phyloP scores from a whole-genome alignment of 2,329 filamentous ascomycete genomes.

The Trichoderma sp. region DNA sequence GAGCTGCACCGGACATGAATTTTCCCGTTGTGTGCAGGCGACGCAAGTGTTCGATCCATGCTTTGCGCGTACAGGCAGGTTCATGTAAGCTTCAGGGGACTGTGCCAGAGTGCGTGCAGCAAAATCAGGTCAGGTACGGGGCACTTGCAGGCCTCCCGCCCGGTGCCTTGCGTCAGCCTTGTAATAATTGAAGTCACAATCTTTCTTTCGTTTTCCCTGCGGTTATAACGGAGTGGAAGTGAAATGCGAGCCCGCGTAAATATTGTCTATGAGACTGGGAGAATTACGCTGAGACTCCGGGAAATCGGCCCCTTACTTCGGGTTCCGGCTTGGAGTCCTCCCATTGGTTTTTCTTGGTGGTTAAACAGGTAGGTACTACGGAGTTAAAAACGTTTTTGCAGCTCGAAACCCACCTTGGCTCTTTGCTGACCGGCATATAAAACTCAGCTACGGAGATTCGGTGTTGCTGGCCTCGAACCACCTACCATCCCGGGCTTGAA shows the following conservation, averaged over 20 bases:
- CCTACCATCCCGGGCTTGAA: slow-evolving; percentile 15
- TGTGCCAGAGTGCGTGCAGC: slow-evolving; percentile 4
- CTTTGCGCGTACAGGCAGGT: background rate
- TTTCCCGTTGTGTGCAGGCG: background rate
- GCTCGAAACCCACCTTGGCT: background rate
- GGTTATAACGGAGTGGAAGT: background rate
- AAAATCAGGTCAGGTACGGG: slow-evolving; percentile 2
- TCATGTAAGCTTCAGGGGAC: slow-evolving; percentile 8
- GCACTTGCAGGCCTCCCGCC: background rate
- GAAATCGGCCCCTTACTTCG: background rate
- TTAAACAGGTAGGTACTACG: background rate
- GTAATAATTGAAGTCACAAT: background rate
- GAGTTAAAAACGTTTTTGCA: background rate
- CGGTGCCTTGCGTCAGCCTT: background rate
- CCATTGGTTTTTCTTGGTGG: background rate
- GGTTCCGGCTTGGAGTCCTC: background rate
- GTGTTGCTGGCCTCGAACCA: background rate
- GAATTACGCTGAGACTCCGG: background rate
- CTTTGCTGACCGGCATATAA: background rate
- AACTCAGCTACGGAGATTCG: background rate
- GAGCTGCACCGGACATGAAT: background rate
- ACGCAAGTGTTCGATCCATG: background rate
- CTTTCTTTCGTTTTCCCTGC: background rate
- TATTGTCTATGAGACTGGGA: background rate
- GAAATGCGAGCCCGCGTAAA: background rate